Evolutionary conservation across 768 basidiomycete species (phyloP).

Genomic region (Auricularia sp.): DNA sequence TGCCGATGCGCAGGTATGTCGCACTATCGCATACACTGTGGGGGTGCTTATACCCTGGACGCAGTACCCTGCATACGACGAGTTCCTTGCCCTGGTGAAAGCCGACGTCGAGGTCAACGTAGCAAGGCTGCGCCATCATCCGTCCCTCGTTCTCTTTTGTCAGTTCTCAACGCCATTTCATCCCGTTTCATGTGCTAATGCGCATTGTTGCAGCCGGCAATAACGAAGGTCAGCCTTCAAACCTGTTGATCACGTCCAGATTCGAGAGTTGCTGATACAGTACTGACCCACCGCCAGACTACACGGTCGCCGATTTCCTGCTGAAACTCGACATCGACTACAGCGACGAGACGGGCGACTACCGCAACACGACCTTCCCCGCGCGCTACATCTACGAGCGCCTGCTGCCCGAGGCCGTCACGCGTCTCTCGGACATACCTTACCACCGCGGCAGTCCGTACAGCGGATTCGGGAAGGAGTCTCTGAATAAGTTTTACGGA

Average conservation of each 20-base stretch:
- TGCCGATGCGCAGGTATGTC: conserved; percentile 63
- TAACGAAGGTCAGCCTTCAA: conserved; percentile 38
- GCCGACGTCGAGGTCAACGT: conserved; percentile 79
- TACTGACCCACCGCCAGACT: conserved; percentile 19
- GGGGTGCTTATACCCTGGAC: background rate
- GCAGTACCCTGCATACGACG: conserved; percentile 82
- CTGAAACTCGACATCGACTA: conserved; percentile 74
- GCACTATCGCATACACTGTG: too few relatives aligned
- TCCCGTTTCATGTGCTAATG: too few relatives aligned
- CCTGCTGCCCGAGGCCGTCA: conserved; percentile 65
- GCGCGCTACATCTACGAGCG: conserved; percentile 87
- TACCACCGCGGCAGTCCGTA: conserved; percentile 89
- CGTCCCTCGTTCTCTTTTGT: conserved; percentile 85
- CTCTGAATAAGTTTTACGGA: conserved; percentile 66
- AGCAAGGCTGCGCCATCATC: conserved; percentile 73
- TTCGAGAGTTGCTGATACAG: too few relatives aligned
- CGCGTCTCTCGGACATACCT: conserved; percentile 49
- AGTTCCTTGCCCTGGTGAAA: conserved; percentile 62
- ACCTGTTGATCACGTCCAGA: too few relatives aligned
- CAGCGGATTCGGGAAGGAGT: conserved; percentile 63
- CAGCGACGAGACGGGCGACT: conserved; percentile 73
- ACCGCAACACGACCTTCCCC: conserved; percentile 77
- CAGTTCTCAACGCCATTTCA: conserved; percentile 14
- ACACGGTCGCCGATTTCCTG: conserved; percentile 71
- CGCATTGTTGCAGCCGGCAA: conserved; percentile 48